phyloP scores from a whole-genome alignment of 169 alveolate genomes.

The Eimeria maxima region DNA sequence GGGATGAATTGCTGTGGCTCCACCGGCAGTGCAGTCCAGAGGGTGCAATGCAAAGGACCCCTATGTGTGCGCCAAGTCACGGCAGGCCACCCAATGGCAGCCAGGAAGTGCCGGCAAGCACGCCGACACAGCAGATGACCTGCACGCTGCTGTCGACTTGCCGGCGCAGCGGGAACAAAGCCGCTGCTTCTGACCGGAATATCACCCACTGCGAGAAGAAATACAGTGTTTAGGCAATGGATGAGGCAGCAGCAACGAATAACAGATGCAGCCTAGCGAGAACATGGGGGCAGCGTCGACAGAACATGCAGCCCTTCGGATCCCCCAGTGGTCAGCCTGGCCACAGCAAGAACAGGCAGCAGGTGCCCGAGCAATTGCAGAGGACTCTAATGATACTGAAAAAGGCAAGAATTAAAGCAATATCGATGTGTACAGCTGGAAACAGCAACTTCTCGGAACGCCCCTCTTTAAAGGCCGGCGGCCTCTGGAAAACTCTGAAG shows the following conservation, averaged over 20 bases:
- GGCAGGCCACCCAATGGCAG: background rate
- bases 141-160: background rate
- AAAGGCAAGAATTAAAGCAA: conserved; percentile 17
- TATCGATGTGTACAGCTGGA: conserved; percentile 19
- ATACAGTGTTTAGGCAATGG: background rate
- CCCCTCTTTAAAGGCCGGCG: conserved; percentile 64
- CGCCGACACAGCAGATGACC: background rate
- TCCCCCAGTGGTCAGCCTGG: conserved; percentile 3
- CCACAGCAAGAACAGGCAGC: conserved; percentile 16
- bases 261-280: conserved; percentile 31
- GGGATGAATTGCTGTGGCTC: conserved; percentile 32
- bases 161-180: conserved; percentile 1
- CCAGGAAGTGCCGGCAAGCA: background rate
- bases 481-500: conserved; percentile 63
- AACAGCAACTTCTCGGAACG: conserved; percentile 46
- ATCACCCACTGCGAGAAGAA: background rate
- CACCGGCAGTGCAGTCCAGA: conserved; percentile 22
- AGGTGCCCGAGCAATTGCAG: conserved; percentile 1
- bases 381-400: conserved; percentile 14
- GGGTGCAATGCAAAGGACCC: background rate
- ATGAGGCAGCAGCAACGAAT: conserved; percentile 1
- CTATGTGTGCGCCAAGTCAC: background rate
- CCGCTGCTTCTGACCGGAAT: conserved; percentile 11
- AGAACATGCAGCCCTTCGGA: conserved; percentile 32
- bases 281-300: conserved; percentile 39